These are phyloP conservation scores for Pseudocercospora fijiensis DNA, from an alignment of 2,329 filamentous ascomycete species.

Conservation along the genomic window DNA sequence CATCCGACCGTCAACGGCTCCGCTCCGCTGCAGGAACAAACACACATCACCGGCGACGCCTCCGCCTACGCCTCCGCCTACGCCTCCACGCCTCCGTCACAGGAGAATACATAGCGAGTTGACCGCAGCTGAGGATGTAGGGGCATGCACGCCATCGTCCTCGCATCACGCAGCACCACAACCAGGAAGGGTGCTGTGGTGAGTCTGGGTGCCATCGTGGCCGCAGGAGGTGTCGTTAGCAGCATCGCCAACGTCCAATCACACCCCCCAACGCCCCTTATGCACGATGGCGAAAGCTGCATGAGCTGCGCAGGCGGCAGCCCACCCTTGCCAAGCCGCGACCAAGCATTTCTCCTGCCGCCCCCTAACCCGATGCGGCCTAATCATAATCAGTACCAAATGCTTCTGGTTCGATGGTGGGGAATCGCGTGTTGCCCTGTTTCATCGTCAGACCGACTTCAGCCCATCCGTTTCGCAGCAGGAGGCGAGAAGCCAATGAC, in stretches of 20 bases:
- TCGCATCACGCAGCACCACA: not conserved
- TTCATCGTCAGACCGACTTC: conserved; percentile 18
- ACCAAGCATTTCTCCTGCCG: not conserved
- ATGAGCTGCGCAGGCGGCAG: conserved; percentile 5
- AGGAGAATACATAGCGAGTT: not conserved
- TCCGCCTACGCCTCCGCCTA: too few species aligned
- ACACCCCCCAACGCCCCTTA: not conserved
- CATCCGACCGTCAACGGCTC: not conserved
- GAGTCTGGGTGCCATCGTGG: not conserved
- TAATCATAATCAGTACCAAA: conserved; percentile 23
- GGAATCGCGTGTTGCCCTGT: conserved; percentile 23
- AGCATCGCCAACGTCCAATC: conserved; percentile 5
- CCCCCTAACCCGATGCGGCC: not conserved
- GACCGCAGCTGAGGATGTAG: not conserved
- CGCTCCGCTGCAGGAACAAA: not conserved
- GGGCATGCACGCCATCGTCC: conserved; percentile 2
- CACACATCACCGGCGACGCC: not conserved
- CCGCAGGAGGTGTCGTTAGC: conserved; percentile 8
- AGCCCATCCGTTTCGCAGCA: conserved; percentile 15
- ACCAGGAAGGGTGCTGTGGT: conserved; percentile 5
- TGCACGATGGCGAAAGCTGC: not conserved
- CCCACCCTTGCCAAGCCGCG: not conserved
- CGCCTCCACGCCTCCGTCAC: not conserved
- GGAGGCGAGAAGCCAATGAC: conserved; percentile 9
- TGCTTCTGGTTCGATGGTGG: conserved; percentile 24